Percentiles rank a stretch among this genome's conserved stretches.
Evolutionary conservation across 2,329 filamentous ascomycete species (phyloP).

Genomic region (Periconia digitata): DNA sequence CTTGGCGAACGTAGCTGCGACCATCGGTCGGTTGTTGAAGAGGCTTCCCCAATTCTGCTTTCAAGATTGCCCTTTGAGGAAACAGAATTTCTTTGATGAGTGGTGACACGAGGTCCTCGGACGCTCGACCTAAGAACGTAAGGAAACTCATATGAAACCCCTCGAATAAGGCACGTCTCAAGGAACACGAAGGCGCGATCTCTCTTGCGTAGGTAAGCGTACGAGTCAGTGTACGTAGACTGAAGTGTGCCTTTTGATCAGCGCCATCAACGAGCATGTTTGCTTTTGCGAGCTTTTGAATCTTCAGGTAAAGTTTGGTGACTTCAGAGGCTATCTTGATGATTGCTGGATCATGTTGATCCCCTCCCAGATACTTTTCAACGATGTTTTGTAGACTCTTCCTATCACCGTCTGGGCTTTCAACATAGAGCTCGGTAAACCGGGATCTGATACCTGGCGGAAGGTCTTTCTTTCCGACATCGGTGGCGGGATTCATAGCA

Average conservation of each 20-base stretch:
- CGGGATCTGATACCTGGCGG: slow-evolving; percentile 84
- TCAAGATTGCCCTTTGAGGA: slow-evolving; percentile 66
- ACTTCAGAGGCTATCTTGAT: slow-evolving; percentile 76
- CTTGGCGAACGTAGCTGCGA: slow-evolving; percentile 77
- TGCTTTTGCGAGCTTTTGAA: slow-evolving; percentile 76
- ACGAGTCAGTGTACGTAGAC: slow-evolving; percentile 87
- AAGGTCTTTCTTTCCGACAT: slow-evolving; percentile 93
- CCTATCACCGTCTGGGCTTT: slow-evolving; percentile 82
- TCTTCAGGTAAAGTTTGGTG: slow-evolving; percentile 82
- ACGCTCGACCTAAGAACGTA: slow-evolving; percentile 80
- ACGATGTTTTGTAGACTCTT: slow-evolving; percentile 88
- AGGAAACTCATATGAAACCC: slow-evolving; percentile 98
- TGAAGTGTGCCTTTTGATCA: slow-evolving; percentile 95
- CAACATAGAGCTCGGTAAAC: slow-evolving; percentile 94
- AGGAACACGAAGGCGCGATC: slow-evolving; percentile 79
- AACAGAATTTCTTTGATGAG: slow-evolving; percentile 81
- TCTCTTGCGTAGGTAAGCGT: slow-evolving; percentile 86
- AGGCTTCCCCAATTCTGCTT: slow-evolving; percentile 74
- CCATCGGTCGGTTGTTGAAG: slow-evolving; percentile 78
- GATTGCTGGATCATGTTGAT: slow-evolving; percentile 66
- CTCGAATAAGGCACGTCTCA: slow-evolving; percentile 86
- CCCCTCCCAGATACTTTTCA: slow-evolving; percentile 77
- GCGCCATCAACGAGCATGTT: slow-evolving; percentile 92
- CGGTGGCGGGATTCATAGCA: slow-evolving; percentile 98
- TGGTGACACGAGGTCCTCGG: slow-evolving; percentile 76